Evolutionary conservation across 179 eudicot genomes (phyloP).

Genomic region (Beta corolliflora): DNA sequence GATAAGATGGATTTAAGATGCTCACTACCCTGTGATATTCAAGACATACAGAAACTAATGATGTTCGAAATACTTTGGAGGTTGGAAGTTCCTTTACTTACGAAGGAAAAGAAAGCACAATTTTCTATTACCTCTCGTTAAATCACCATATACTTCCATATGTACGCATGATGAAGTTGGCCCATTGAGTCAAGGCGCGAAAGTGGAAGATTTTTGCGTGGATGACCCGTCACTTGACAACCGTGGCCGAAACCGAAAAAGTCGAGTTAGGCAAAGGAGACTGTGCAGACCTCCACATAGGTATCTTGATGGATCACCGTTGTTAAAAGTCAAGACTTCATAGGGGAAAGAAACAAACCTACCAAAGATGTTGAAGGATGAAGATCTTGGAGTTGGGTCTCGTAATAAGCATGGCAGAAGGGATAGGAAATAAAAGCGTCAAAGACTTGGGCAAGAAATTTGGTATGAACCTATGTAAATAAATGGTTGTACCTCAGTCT

Average conservation of each 20-base stretch:
- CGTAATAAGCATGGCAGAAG: conserved; percentile 13
- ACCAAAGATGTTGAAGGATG: conserved; percentile 11
- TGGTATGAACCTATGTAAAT: background rate
- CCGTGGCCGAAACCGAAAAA: background rate
- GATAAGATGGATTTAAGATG: too few species aligned
- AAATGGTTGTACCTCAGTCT: too few species aligned
- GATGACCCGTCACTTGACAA: conserved; percentile 22
- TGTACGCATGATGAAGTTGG: background rate
- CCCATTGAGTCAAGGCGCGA: conserved; percentile 4
- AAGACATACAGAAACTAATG: background rate
- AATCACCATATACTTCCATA: conserved; percentile 9
- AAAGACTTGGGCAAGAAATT: background rate
- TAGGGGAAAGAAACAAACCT: conserved; percentile 14
- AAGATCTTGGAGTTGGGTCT: conserved; percentile 12
- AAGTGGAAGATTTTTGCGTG: conserved; percentile 8
- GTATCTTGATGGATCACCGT: conserved; percentile 17
- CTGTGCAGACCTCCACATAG: conserved; percentile 23
- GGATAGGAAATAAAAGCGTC: conserved; percentile 7
- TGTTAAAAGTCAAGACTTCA: background rate
- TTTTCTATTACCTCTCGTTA: background rate
- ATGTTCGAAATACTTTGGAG: background rate
- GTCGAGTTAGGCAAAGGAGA: conserved; percentile 18
- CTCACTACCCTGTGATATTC: too few species aligned
- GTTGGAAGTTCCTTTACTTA: background rate
- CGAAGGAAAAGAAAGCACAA: background rate